These are phyloP conservation scores for Chaetomium fimeti DNA, from an alignment of 495 filamentous ascomycete genomes.

Conservation along the genomic window DNA sequence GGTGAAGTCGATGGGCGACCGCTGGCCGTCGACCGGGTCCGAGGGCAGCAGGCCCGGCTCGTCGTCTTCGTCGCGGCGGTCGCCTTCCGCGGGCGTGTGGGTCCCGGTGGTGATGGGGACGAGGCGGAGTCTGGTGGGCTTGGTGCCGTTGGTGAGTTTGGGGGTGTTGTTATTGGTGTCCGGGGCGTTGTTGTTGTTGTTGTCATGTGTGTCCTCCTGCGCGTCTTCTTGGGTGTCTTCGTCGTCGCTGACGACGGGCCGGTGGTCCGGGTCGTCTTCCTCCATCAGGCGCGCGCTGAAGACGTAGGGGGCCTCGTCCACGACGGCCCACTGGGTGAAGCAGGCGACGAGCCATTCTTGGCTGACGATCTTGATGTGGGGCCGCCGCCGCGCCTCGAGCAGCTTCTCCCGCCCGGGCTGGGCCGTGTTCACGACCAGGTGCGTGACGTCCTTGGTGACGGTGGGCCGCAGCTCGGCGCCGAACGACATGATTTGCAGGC, in stretches of 20 bases:
- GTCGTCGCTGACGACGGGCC: slow-evolving; percentile 3
- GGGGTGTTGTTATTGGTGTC: slow-evolving; percentile 8
- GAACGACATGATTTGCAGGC: slow-evolving; percentile 78
- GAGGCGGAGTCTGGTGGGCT: slow-evolving; percentile 25
- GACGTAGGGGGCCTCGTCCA: slow-evolving; percentile 73
- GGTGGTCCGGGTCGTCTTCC: neutral
- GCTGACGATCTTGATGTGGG: slow-evolving; percentile 79
- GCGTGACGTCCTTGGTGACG: slow-evolving; percentile 46
- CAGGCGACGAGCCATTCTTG: slow-evolving; percentile 85
- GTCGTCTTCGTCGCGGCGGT: slow-evolving; percentile 39
- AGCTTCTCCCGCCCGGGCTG: slow-evolving; percentile 89
- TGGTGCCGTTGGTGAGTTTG: slow-evolving; percentile 14
- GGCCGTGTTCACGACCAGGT: slow-evolving; percentile 51
- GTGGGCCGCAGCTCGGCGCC: slow-evolving; percentile 69
- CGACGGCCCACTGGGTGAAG: slow-evolving; percentile 71
- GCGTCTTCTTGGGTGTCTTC: too few species aligned
- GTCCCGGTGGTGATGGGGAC: slow-evolving; percentile 21
- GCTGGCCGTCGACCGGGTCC: slow-evolving; percentile 48
- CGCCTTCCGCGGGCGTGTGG: neutral
- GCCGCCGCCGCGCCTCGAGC: slow-evolving; percentile 68
- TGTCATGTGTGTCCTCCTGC: slow-evolving; percentile 29
- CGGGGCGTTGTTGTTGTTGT: neutral
- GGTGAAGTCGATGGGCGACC: slow-evolving; percentile 54
- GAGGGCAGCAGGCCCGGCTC: slow-evolving; percentile 45
- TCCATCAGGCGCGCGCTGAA: slow-evolving; percentile 49